phyloP scores from a whole-genome alignment of 257 asterid species.

The Nicotiana otophora region DNA sequence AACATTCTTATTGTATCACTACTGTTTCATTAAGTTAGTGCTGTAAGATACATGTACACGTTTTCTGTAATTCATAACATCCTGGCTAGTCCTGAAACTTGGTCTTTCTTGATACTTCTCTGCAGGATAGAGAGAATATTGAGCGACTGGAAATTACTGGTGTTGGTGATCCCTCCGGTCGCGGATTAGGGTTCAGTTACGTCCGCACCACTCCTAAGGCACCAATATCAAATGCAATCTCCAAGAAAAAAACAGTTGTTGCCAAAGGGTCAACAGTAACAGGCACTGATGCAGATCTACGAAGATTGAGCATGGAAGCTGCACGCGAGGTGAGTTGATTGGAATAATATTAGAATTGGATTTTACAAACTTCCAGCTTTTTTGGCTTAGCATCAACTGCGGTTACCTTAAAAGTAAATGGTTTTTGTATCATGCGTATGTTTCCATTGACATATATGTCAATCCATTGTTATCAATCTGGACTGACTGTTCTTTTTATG shows the following conservation, averaged over 20 bases:
- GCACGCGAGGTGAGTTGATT: conserved; percentile 79
- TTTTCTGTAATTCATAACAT: conserved; percentile 1
- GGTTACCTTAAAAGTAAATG: background rate
- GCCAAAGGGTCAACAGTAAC: conserved; percentile 94
- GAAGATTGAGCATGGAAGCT: conserved; percentile 99
- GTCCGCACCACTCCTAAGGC: conserved; percentile 88
- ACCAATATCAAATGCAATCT: conserved; percentile 63
- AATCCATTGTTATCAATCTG: background rate
- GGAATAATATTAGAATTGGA: background rate
- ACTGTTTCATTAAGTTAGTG: conserved; percentile 2
- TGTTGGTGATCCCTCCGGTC: conserved; percentile 98
- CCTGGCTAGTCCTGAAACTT: background rate
- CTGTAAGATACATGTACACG: background rate
- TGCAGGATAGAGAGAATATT: conserved; percentile 84
- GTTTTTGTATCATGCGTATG: background rate
- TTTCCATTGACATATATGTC: conserved; percentile 2
- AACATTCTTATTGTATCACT: background rate
- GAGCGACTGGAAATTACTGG: conserved; percentile 98
- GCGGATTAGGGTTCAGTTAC: conserved; percentile 98
- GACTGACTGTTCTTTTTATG: background rate
- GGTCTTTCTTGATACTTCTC: conserved; percentile 13
- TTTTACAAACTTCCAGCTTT: background rate
- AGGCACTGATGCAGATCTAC: conserved; percentile 98
- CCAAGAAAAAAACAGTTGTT: conserved; percentile 77
- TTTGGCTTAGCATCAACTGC: background rate